These are phyloP conservation scores for Rhodotorula sp. DNA, from an alignment of 1,284 basidiomycete species.

Conservation along the genomic window DNA sequence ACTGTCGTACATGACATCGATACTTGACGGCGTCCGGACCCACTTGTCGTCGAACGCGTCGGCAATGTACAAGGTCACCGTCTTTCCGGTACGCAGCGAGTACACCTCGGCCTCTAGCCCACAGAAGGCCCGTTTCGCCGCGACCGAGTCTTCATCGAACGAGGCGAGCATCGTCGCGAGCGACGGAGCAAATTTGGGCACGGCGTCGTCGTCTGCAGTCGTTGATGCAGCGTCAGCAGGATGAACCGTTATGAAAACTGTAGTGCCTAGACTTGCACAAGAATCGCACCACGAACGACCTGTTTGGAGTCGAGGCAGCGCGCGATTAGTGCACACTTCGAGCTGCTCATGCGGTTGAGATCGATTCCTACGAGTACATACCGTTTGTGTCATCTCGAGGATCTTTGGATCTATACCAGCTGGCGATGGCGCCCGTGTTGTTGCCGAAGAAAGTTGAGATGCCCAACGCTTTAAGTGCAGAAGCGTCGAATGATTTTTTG, in stretches of 20 bases:
- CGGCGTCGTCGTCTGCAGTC: conserved; percentile 16
- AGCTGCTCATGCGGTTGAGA: no score
- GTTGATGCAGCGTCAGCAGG: background rate
- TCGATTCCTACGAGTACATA: no score
- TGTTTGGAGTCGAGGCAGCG: background rate
- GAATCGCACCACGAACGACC: conserved; percentile 21
- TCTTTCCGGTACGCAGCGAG: conserved; percentile 16
- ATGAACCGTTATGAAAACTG: background rate
- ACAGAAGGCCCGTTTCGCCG: conserved; percentile 32
- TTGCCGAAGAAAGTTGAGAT: conserved; percentile 29
- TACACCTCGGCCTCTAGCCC: conserved; percentile 28
- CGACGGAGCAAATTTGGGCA: conserved; percentile 32
- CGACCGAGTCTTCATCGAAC: conserved; percentile 19
- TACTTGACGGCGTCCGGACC: conserved; percentile 29
- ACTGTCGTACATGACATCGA: conserved; percentile 30
- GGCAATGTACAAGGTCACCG: conserved; percentile 9
- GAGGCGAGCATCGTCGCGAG: conserved; percentile 32
- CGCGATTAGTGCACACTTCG: no score
- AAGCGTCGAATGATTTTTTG: background rate
- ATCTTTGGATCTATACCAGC: conserved; percentile 30
- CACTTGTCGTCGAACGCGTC: conserved; percentile 37
- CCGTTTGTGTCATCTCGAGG: conserved; percentile 35
- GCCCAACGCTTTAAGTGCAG: conserved; percentile 8
- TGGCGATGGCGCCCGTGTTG: conserved; percentile 22
- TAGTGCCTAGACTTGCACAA: background rate